These are phyloP conservation scores for Fremontodendron californicum DNA, from an alignment of 345 rosid genomes.

Conservation along the genomic window DNA sequence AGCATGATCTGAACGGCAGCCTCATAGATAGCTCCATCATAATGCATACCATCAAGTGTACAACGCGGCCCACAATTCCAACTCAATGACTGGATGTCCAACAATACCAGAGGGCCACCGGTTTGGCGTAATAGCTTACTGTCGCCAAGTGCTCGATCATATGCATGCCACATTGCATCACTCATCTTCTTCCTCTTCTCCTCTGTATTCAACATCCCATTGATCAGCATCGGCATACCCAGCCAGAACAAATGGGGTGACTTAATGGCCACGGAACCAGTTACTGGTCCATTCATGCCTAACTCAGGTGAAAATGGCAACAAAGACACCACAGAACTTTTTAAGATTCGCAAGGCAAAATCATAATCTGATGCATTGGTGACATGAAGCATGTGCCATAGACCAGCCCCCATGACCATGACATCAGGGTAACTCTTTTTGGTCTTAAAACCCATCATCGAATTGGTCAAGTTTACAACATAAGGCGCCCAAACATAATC, in stretches of 20 bases:
- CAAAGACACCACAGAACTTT: constrained; percentile 51
- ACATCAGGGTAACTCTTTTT: constrained; percentile 65
- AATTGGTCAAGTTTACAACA: constrained; percentile 52
- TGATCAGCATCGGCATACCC: constrained; percentile 83
- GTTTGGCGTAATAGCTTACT: constrained; percentile 62
- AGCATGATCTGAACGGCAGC: constrained; percentile 75
- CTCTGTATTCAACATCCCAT: constrained; percentile 66
- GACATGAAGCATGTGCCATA: constrained; percentile 93
- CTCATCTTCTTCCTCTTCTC: constrained; percentile 88
- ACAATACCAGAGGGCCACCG: constrained; percentile 73
- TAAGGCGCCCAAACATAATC: constrained; percentile 95
- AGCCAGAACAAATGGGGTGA: constrained; percentile 80
- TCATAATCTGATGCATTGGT: constrained; percentile 64
- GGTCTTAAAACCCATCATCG: constrained; percentile 44
- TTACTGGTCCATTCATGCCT: constrained; percentile 38
- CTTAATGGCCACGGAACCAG: constrained; percentile 44
- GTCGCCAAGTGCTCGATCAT: constrained; percentile 47
- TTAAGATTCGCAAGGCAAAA: constrained; percentile 38
- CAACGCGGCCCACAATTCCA: constrained; percentile 85
- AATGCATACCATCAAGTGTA: constrained; percentile 89
- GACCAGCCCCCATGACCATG: constrained; percentile 70
- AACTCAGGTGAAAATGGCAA: constrained; percentile 47
- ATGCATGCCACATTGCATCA: constrained; percentile 63
- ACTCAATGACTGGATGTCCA: constrained; percentile 77
- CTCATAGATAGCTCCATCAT: constrained; percentile 69